A percentile compares a stretch with the other conserved stretches of the same genome.
Evolutionary conservation across 164 flowering plant species (phyloP).

Genomic region (Tinospora cordifolia): DNA sequence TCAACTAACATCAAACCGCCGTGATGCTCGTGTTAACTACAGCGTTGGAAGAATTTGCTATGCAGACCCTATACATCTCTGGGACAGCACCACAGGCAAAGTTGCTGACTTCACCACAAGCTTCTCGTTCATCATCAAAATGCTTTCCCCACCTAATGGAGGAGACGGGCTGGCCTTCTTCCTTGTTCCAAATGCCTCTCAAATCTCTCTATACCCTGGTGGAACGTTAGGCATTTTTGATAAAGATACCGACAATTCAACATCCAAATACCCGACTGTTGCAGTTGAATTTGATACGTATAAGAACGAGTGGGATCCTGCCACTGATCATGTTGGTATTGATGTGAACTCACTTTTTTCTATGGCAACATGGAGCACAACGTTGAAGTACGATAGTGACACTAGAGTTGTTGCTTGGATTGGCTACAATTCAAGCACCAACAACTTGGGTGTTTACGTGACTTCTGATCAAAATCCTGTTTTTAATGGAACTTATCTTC

Average conservation of each 20-base stretch:
- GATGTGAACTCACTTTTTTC: slow-evolving; percentile 20
- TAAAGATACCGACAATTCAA: neutral
- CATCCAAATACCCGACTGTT: slow-evolving; percentile 14
- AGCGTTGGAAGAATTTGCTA: neutral
- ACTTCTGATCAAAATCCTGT: slow-evolving; percentile 13
- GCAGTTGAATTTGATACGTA: slow-evolving; percentile 33
- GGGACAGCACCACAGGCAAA: neutral
- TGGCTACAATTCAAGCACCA: slow-evolving; percentile 14
- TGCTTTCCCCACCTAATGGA: slow-evolving; percentile 4
- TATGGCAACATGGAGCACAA: slow-evolving; percentile 10
- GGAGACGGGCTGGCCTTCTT: slow-evolving; percentile 23
- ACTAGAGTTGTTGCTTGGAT: slow-evolving; percentile 14
- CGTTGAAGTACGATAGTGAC: slow-evolving; percentile 1
- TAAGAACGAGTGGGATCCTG: slow-evolving; percentile 32
- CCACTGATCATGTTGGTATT: slow-evolving; percentile 33
- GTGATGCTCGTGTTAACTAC: neutral
- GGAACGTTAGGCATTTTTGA: slow-evolving; percentile 37
- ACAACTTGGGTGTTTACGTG: slow-evolving; percentile 16
- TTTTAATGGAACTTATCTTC: slow-evolving; percentile 2
- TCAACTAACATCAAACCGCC: slow-evolving; percentile 6
- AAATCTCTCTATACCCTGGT: slow-evolving; percentile 34
- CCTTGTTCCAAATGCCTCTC: slow-evolving; percentile 24
- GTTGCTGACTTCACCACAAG: slow-evolving; percentile 9
- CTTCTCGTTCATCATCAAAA: slow-evolving; percentile 1
- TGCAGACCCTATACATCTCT: neutral